These are phyloP conservation scores for Calocybe gangraenosa DNA, from an alignment of 768 basidiomycete genomes.

Conservation along the genomic window DNA sequence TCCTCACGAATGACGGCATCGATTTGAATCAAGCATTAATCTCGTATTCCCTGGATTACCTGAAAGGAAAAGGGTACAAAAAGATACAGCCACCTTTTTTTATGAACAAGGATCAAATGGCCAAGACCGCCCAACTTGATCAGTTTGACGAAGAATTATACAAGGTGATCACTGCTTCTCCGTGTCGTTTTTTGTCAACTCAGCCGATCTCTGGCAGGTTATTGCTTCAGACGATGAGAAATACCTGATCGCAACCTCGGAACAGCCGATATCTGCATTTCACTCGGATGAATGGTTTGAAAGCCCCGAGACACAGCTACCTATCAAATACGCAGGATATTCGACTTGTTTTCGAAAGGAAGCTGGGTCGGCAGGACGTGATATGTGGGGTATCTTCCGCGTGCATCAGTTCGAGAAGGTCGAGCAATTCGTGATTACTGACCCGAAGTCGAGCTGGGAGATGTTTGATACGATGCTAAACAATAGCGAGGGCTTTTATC, in stretches of 20 bases:
- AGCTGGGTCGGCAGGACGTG: slow-evolving; percentile 94
- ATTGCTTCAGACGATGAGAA: slow-evolving; percentile 92
- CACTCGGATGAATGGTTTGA: slow-evolving; percentile 99
- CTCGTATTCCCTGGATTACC: slow-evolving; percentile 90
- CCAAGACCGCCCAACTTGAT: slow-evolving; percentile 94
- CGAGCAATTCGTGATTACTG: slow-evolving; percentile 94
- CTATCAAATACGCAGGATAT: slow-evolving; percentile 82
- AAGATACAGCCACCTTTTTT: slow-evolving; percentile 97
- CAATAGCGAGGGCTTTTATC: slow-evolving; percentile 92
- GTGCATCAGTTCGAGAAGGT: slow-evolving; percentile 99
- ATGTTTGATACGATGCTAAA: slow-evolving; percentile 90
- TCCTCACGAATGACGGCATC: slow-evolving; percentile 91
- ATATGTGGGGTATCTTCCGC: slow-evolving; percentile 99
- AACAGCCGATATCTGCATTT: slow-evolving; percentile 96
- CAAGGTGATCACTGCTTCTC: slow-evolving; percentile 49
- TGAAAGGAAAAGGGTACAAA: slow-evolving; percentile 78
- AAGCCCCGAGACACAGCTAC: slow-evolving; percentile 86
- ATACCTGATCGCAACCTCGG: slow-evolving; percentile 98
- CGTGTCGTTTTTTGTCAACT: background rate
- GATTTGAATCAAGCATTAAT: slow-evolving; percentile 97
- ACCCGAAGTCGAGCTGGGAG: slow-evolving; percentile 92
- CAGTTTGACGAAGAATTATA: slow-evolving; percentile 99
- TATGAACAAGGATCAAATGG: slow-evolving; percentile 98
- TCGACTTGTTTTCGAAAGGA: slow-evolving; percentile 99
- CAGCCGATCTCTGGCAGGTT: slow-evolving; percentile 41